These are phyloP conservation scores for Lathyrus sativus DNA, from an alignment of 306 rosid genomes.

Conservation along the genomic window DNA sequence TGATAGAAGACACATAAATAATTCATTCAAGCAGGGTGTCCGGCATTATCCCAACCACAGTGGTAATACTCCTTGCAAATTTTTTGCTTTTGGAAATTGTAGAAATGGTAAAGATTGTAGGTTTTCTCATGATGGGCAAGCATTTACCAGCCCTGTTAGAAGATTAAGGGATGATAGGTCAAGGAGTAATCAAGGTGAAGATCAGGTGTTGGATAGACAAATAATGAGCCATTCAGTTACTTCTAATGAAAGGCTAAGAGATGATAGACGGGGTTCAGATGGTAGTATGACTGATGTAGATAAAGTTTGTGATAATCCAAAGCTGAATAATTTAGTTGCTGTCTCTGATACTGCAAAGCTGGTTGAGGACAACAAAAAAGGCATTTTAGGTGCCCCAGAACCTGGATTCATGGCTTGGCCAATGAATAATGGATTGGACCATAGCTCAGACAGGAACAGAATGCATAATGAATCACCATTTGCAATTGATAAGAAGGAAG, in stretches of 20 bases:
- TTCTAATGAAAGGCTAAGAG: constrained; percentile 60
- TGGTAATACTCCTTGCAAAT: constrained; percentile 73
- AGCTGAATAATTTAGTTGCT: constrained; percentile 47
- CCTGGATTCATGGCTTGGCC: constrained; percentile 55
- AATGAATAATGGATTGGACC: constrained; percentile 50
- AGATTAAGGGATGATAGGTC: constrained; percentile 60
- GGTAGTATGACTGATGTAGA: constrained; percentile 49
- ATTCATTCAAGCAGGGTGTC: constrained; percentile 56
- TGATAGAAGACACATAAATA: constrained; percentile 57
- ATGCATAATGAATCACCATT: constrained; percentile 42
- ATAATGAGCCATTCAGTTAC: constrained; percentile 56
- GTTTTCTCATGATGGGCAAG: constrained; percentile 78
- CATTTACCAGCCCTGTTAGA: constrained; percentile 61
- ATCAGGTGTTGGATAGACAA: constrained; percentile 49
- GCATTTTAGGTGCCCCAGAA: constrained; percentile 43
- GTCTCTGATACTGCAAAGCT: constrained; percentile 45
- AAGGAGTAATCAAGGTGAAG: constrained; percentile 54
- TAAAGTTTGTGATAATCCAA: constrained; percentile 52
- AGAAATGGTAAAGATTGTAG: constrained; percentile 83
- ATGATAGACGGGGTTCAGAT: constrained; percentile 53
- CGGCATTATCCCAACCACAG: constrained; percentile 54
- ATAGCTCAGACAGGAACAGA: constrained; percentile 51
- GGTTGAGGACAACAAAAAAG: constrained; percentile 48
- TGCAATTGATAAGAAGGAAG: constrained; percentile 58
- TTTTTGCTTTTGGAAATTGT: constrained; percentile 81